Percentiles rank a stretch among this genome's conserved stretches.
Evolutionary conservation across 129 eudicot species (phyloP).

Genomic region (Oenanthe sinensis): DNA sequence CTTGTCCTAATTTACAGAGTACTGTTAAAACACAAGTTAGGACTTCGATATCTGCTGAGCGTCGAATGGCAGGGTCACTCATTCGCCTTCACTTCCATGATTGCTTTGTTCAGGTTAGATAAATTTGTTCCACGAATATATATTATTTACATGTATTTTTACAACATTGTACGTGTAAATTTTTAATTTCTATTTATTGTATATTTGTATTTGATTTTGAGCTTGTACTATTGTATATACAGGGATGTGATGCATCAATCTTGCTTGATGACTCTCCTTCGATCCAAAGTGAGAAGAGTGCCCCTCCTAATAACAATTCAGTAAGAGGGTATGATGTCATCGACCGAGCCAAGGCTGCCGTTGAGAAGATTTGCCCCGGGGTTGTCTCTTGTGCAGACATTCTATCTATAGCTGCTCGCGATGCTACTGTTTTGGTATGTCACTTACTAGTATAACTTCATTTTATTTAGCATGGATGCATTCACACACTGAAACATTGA

Average conservation of each 20-base stretch:
- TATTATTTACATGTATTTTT: not conserved
- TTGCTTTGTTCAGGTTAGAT: conserved; percentile 7
- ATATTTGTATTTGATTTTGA: no score
- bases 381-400: conserved; percentile 28
- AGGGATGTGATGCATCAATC: conserved; percentile 28
- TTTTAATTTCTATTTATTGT: no score
- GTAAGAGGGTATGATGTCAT: conserved; percentile 32
- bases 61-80: conserved; percentile 9
- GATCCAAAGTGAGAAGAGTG: conserved; percentile 29
- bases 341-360: conserved; percentile 34
- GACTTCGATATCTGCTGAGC: not conserved
- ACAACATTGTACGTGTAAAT: not conserved
- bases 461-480: not conserved
- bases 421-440: conserved; percentile 20
- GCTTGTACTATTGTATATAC: not conserved
- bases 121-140: not conserved
- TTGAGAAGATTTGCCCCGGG: conserved; percentile 35
- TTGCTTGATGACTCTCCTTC: conserved; percentile 22
- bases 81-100: conserved; percentile 11
- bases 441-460: not conserved
- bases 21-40: not conserved
- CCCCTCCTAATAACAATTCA: conserved; percentile 26
- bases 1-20: not conserved
- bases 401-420: conserved; percentile 23
- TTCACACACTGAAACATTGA: no score